Conservation (phyloP, 768 basidiomycete species). For the Hygrophorus pudorinus region DNA sequence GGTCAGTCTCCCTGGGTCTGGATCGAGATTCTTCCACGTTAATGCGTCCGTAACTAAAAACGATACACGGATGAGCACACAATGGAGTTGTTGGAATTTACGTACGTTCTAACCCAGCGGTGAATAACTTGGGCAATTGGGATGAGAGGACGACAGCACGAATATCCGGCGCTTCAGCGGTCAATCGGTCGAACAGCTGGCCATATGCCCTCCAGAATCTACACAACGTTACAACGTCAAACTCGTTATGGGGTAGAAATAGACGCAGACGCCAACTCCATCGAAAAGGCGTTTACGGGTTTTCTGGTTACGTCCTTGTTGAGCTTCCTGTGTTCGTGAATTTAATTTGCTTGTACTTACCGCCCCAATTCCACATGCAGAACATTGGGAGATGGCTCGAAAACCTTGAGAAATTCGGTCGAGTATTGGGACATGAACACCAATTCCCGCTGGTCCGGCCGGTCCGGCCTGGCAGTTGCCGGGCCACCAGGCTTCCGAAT, state of each 20-base stretch:
- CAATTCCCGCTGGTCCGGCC: too few relatives aligned
- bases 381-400: slow-evolving; percentile 35
- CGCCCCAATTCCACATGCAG: slow-evolving; percentile 35
- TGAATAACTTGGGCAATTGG: slow-evolving; percentile 60
- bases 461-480: too few relatives aligned
- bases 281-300: slow-evolving; percentile 61
- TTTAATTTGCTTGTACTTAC: slow-evolving; percentile 18
- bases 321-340: not conserved
- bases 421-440: slow-evolving; percentile 26
- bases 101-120: slow-evolving; percentile 75
- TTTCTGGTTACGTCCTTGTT: slow-evolving; percentile 24
- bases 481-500: too few relatives aligned
- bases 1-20: slow-evolving; percentile 46
- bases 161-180: slow-evolving; percentile 38
- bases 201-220: slow-evolving; percentile 74
- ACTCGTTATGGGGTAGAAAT: not conserved
- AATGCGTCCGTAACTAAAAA: not conserved
- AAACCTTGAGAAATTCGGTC: slow-evolving; percentile 37
- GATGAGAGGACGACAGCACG: slow-evolving; percentile 70
- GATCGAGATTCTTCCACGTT: slow-evolving; percentile 6
- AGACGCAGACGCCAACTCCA: slow-evolving; percentile 25
- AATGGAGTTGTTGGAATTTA: slow-evolving; percentile 3
- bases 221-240: not conserved
- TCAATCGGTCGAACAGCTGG: slow-evolving; percentile 47
- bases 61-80: too few relatives aligned